phyloP scores from a whole-genome alignment of 208 protist genomes.

The Wallacemonas rigidus region DNA sequence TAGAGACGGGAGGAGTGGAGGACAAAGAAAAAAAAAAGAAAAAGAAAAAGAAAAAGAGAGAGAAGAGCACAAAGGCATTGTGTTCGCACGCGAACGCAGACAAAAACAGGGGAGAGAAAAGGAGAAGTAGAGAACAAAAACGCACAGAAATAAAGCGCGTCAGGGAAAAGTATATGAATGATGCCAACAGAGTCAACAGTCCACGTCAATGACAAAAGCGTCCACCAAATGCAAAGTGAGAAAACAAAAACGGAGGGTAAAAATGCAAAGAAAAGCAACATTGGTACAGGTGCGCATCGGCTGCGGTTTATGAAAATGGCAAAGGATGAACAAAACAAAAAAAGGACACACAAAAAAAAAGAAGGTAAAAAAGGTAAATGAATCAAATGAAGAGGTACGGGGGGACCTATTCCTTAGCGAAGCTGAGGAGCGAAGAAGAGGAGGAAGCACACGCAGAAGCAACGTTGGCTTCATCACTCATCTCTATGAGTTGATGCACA shows the following conservation, averaged over 20 bases:
- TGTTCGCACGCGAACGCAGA: background rate
- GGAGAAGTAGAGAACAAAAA: slow-evolving; percentile 14
- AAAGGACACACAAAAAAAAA: slow-evolving; percentile 14
- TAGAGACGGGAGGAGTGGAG: background rate
- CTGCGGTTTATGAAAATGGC: background rate
- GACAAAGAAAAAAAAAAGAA: slow-evolving; percentile 12
- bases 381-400: slow-evolving; percentile 8
- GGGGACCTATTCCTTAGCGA: background rate
- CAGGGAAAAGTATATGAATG: background rate
- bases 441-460: background rate
- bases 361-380: slow-evolving; percentile 4
- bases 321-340: slow-evolving; percentile 15
- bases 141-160: slow-evolving; percentile 12
- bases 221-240: background rate
- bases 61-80: background rate
- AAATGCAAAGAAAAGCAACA: background rate
- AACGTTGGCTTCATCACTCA: too few species aligned
- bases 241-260: background rate
- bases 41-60: slow-evolving; percentile 15
- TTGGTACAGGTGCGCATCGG: background rate
- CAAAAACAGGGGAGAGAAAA: slow-evolving; percentile 9
- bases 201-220: background rate
- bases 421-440: background rate
- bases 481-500: too few species aligned
- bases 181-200: background rate